These are phyloP conservation scores for Pseudoturritis turrita DNA, from an alignment of 345 rosid species.

Conservation along the genomic window DNA sequence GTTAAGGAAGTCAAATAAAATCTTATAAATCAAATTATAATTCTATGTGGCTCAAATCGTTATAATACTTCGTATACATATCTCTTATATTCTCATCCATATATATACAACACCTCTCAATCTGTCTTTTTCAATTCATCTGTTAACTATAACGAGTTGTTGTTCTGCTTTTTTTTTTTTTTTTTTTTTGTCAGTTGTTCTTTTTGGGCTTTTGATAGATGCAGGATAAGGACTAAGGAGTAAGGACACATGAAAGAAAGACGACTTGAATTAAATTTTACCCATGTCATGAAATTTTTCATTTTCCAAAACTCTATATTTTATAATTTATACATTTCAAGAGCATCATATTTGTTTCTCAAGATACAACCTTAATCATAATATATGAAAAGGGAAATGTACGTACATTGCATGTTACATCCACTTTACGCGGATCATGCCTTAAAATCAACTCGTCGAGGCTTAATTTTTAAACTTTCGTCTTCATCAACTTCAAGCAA, in stretches of 20 bases:
- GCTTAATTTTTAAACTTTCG: slow-evolving; percentile 11
- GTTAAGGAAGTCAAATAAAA: too few species aligned
- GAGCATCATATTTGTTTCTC: background rate
- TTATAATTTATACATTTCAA: background rate
- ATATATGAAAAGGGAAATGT: background rate
- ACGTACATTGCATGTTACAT: slow-evolving; percentile 28
- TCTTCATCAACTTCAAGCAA: slow-evolving; percentile 23
- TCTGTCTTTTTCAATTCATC: background rate
- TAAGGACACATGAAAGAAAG: background rate
- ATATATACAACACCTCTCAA: too few species aligned
- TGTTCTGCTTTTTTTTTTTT: background rate
- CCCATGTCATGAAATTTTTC: background rate
- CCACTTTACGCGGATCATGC: slow-evolving; percentile 24
- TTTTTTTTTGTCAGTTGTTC: background rate
- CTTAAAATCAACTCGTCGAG: slow-evolving; percentile 9
- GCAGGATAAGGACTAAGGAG: background rate
- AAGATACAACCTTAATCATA: background rate
- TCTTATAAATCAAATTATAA: too few species aligned
- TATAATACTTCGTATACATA: too few species aligned
- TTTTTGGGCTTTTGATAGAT: background rate
- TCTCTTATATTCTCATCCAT: too few species aligned
- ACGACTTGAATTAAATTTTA: background rate
- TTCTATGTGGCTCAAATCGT: too few species aligned
- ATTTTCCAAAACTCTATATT: background rate
- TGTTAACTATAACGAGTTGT: background rate